Evolutionary conservation across 352 stramenopile genomes (phyloP), one percentile per base, ranked within the genome.

Genomic region (Phytophthora pluvialis): DNA sequence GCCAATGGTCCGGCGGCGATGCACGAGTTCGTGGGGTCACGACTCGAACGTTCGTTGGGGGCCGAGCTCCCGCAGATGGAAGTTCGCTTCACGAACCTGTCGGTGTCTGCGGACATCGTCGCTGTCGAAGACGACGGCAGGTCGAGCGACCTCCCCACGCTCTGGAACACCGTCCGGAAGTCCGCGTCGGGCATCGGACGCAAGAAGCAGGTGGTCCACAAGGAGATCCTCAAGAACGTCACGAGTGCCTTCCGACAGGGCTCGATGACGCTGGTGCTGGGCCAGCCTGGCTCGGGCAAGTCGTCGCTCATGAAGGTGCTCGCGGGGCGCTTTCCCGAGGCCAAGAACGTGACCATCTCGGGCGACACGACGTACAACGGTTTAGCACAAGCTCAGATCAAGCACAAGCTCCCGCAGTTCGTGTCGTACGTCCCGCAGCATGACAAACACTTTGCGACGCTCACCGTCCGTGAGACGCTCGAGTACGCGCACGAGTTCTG

Each of bases 401-500:
- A 61, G 26, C 62, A 74, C 4, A 58, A 61, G 2, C 59, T 90
- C 8, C 77, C 79, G 0, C 77, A 88, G 51, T 81, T 85, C 53
- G 56, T 74, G 32, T 64, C 66, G 9, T 88, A 89, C 42, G 77
- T 90, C 2, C 63, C 54, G 0, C 78, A 88, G 33, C 67, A 63
- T 18, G 75, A 89, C 67, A 68, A 64, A 26, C 64, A 73, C 40
- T 69, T 69, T 54, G 38, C 59, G 10, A 64, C 51, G 0, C 46
- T 89, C 1, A 90, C 76, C 1, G 80, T 89, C 8, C 65, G 75
- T 4, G 80, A 88, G 63, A 88, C 80, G 46, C 64, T 89, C 25
- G 73, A 81, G 32, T 88, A 83, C 48, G 81, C 81, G 0, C 68
- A 88, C 58, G 62, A 65, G 33, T 86, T 73, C 48, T 88, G 88